These are phyloP conservation scores for Ammopiptanthus mongolicus DNA, from an alignment of 306 rosid genomes.

Conservation along the genomic window DNA sequence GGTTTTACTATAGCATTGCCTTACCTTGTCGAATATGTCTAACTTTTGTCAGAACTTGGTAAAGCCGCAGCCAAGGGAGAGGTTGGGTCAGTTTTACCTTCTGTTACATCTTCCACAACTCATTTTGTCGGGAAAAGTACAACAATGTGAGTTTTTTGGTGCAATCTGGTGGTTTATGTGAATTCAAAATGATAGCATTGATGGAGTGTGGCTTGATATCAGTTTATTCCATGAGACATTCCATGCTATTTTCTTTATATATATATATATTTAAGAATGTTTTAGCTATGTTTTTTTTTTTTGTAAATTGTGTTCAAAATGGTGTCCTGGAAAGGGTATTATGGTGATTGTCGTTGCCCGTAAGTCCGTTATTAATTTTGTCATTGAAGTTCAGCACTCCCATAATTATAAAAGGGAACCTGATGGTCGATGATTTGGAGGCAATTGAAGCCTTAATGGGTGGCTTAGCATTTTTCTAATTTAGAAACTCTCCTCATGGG, in stretches of 20 bases:
- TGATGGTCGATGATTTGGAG: neutral
- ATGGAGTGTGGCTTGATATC: neutral
- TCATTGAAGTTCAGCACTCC: neutral
- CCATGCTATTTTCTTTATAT: neutral
- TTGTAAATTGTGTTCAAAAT: neutral
- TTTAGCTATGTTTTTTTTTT: neutral
- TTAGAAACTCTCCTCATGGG: neutral
- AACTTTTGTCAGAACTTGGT: constrained; percentile 46
- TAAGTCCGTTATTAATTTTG: neutral
- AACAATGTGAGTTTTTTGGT: constrained; percentile 33
- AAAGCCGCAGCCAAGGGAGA: constrained; percentile 38
- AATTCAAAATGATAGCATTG: constrained; percentile 6
- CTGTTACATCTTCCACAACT: constrained; percentile 27
- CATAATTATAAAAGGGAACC: neutral
- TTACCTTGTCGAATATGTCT: constrained; percentile 35
- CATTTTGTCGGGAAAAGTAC: constrained; percentile 18
- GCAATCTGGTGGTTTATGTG: constrained; percentile 11
- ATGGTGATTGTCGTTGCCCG: neutral
- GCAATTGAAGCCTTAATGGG: neutral
- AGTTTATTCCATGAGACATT: constrained; percentile 5
- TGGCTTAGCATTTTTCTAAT: neutral
- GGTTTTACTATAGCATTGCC: constrained; percentile 22
- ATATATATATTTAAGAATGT: neutral
- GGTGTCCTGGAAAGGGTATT: neutral
- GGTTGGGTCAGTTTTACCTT: constrained; percentile 32